Conservation (phyloP, 73 alveolate genomes). For the Paramecium caudatum region DNA sequence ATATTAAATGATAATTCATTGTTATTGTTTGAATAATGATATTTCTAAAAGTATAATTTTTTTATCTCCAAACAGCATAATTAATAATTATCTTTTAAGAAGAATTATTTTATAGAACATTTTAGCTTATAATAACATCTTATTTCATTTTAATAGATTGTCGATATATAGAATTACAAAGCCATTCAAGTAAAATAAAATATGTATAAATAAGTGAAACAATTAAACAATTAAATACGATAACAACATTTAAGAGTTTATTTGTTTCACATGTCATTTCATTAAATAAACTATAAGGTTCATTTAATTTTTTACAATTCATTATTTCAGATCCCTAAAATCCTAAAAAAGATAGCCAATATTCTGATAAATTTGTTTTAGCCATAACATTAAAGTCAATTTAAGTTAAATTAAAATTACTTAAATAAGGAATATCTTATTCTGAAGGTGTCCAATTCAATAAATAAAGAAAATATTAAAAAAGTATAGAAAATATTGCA, state of each 20-base stretch:
- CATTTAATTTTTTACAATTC: constrained; percentile 8
- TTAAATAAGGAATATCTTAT: background rate
- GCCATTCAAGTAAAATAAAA: constrained; percentile 49
- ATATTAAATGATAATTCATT: constrained; percentile 24
- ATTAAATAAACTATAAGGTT: constrained; percentile 22
- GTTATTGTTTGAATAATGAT: background rate
- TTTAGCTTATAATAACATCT: background rate
- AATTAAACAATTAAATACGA: constrained; percentile 25
- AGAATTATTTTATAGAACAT: background rate
- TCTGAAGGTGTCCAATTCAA: constrained; percentile 37
- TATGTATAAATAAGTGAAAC: constrained; percentile 41
- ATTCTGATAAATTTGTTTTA: constrained; percentile 5
- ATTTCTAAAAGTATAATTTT: constrained; percentile 16
- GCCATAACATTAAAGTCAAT: constrained; percentile 46
- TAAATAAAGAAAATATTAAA: constrained; percentile 25
- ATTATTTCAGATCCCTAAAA: background rate
- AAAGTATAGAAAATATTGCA: constrained; percentile 35
- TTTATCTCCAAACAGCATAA: constrained; percentile 6
- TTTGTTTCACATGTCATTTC: constrained; percentile 50
- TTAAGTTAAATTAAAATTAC: background rate
- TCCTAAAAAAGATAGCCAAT: constrained; percentile 47
- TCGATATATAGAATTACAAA: background rate
- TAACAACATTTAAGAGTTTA: background rate
- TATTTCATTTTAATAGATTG: constrained; percentile 47
- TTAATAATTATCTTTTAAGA: background rate